Percentiles rank a stretch among this genome's conserved stretches.
Evolutionary conservation across 176 grass and related monocot species (phyloP).

Genomic region (Carex pumila): DNA sequence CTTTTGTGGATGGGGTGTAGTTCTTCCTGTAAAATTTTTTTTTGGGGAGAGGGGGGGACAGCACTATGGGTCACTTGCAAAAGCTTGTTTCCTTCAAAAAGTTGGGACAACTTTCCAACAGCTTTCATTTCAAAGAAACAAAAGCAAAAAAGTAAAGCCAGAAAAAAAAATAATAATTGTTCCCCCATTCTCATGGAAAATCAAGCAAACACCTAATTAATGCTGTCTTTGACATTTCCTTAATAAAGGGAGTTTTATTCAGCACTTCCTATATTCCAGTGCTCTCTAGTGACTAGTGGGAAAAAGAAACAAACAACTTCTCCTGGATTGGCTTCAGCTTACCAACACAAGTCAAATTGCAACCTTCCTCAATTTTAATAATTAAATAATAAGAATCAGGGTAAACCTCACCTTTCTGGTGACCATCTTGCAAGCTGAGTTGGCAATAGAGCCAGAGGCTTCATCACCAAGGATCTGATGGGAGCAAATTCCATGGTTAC

Average conservation of each 20-base stretch:
- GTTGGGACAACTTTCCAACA: no score
- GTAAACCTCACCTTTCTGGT: constrained; percentile 68
- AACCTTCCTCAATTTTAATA: neutral
- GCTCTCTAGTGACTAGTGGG: neutral
- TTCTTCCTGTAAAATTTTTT: no score
- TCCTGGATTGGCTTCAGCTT: neutral
- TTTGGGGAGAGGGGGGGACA: no score
- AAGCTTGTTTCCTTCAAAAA: no score
- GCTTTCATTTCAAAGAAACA: neutral
- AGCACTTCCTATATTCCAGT: neutral
- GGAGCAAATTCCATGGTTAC: constrained; percentile 91
- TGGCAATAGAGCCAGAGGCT: constrained; percentile 36
- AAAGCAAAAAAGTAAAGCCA: constrained; percentile 17
- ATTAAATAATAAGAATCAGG: neutral
- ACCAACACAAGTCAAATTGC: neutral
- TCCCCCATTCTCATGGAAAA: neutral
- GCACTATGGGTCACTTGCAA: no score
- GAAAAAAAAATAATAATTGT: neutral
- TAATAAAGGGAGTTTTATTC: neutral
- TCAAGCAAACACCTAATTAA: neutral
- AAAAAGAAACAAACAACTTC: neutral
- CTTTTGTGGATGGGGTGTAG: neutral
- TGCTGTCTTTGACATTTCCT: neutral
- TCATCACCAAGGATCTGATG: constrained; percentile 76
- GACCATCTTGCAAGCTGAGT: constrained; percentile 39